These are phyloP conservation scores for Sugiyamaella mastotermitis DNA, from an alignment of 805 yeast genomes.

Conservation along the genomic window DNA sequence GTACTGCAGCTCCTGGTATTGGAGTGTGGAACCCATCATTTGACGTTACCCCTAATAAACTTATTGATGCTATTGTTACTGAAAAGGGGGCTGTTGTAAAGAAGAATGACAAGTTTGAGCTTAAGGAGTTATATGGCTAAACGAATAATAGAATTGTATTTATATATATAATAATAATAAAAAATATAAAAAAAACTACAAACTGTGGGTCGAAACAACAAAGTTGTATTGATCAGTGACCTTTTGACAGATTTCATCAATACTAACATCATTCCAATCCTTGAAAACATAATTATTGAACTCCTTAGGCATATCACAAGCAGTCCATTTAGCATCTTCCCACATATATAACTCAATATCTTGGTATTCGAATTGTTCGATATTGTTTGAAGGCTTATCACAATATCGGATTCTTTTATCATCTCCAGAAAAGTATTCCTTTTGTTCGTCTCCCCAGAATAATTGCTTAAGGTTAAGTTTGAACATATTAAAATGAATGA, in stretches of 20 bases:
- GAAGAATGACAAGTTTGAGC: no score
- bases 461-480: conserved; percentile 59
- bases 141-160: background rate
- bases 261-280: conserved; percentile 15
- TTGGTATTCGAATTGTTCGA: conserved; percentile 9
- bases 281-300: conserved; percentile 7
- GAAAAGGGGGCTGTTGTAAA: conserved; percentile 53
- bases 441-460: conserved; percentile 25
- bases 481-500: conserved; percentile 64
- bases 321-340: conserved; percentile 20
- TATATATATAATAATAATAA: conserved; percentile 1
- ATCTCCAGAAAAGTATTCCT: conserved; percentile 36
- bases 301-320: conserved; percentile 15
- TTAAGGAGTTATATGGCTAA: no score
- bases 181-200: background rate
- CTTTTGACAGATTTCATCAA: conserved; percentile 7
- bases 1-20: conserved; percentile 79
- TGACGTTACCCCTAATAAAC: conserved; percentile 80
- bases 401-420: conserved; percentile 49
- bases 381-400: conserved; percentile 37
- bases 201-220: conserved; percentile 8
- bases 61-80: conserved; percentile 86
- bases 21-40: conserved; percentile 95
- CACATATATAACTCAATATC: conserved; percentile 20
- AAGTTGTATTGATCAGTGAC: conserved; percentile 11